Conservation (phyloP, 73 alveolate genomes). For the Paramecium primaurelia region DNA sequence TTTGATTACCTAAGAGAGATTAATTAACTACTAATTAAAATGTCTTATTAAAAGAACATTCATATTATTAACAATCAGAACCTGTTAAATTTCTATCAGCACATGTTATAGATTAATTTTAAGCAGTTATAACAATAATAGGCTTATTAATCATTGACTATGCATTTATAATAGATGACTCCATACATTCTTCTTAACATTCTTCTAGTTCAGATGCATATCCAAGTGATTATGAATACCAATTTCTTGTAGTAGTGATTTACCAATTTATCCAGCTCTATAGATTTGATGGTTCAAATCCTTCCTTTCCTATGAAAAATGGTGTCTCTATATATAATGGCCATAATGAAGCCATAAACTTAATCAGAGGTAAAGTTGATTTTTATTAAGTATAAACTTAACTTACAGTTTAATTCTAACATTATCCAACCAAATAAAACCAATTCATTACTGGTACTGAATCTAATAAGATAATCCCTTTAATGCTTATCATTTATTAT, state of each 20-base stretch:
- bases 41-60: background rate
- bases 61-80: background rate
- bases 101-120: conserved; percentile 22
- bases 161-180: background rate
- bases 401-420: conserved; percentile 2
- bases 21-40: conserved; percentile 2
- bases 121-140: conserved; percentile 53
- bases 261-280: conserved; percentile 51
- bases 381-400: background rate
- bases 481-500: background rate
- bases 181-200: conserved; percentile 31
- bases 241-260: conserved; percentile 47
- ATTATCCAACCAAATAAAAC: conserved; percentile 48
- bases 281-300: background rate
- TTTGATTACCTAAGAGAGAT: background rate
- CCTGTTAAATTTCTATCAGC: conserved; percentile 58
- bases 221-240: conserved; percentile 60
- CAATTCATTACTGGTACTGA: conserved; percentile 61
- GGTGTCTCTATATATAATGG: conserved; percentile 39
- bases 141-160: conserved; percentile 49
- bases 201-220: conserved; percentile 21
- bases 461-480: conserved; percentile 47
- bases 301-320: background rate
- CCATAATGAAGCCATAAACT: conserved; percentile 50
- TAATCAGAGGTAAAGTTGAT: background rate